A percentile compares a stretch with the other conserved stretches of the same genome.
These are phyloP conservation scores for Astrocystis sublimbata DNA, from an alignment of 495 filamentous ascomycete species.

Conservation along the genomic window DNA sequence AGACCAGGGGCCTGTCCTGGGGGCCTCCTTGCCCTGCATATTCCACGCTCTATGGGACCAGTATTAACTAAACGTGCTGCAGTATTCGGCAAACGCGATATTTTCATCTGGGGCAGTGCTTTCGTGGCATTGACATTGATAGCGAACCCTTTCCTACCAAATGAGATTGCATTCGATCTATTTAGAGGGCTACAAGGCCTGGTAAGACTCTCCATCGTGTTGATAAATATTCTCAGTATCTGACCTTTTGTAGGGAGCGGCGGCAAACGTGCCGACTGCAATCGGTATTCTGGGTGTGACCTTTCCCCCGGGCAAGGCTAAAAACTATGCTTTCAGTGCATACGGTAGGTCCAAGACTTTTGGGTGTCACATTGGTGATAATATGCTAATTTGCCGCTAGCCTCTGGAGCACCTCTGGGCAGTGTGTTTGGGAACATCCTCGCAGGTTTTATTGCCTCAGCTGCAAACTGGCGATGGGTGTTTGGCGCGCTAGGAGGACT, in stretches of 20 bases:
- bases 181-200: constrained; percentile 72
- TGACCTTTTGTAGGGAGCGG: constrained; percentile 55
- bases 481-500: constrained; percentile 68
- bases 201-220: constrained; percentile 42
- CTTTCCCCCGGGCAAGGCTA: constrained; percentile 61
- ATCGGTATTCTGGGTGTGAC: constrained; percentile 64
- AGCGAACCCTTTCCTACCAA: constrained; percentile 62
- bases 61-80: neutral
- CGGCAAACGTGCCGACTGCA: constrained; percentile 64
- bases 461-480: constrained; percentile 61
- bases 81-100: constrained; percentile 66
- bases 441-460: constrained; percentile 55
- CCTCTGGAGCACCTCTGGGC: constrained; percentile 59
- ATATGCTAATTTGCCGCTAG: constrained; percentile 22
- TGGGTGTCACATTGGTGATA: neutral
- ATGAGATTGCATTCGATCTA: constrained; percentile 69
- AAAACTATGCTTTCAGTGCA: constrained; percentile 62
- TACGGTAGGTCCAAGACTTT: constrained; percentile 38
- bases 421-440: constrained; percentile 58
- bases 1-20: neutral
- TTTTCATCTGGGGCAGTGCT: constrained; percentile 67
- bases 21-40: neutral
- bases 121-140: constrained; percentile 64
- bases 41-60: neutral
- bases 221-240: constrained; percentile 24